phyloP scores from a whole-genome alignment of 306 rosid genomes.

The Prunus mume region DNA sequence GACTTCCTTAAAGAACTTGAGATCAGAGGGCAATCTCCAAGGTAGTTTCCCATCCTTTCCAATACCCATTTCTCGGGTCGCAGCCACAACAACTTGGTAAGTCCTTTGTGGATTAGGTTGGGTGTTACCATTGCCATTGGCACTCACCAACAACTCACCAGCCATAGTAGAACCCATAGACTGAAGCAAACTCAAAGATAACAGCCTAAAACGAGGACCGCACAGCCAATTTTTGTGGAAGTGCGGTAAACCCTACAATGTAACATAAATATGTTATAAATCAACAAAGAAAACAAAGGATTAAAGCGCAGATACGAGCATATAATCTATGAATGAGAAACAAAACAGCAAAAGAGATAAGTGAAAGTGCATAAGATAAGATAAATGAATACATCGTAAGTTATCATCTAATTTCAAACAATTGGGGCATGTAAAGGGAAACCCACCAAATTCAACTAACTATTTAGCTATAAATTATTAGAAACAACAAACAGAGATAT shows the following conservation, averaged over 20 bases:
- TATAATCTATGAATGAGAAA: background rate
- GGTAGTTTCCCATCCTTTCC: slow-evolving; percentile 86
- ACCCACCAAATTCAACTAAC: background rate
- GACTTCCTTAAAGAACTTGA: slow-evolving; percentile 65
- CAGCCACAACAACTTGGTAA: slow-evolving; percentile 88
- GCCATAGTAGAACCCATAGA: slow-evolving; percentile 55
- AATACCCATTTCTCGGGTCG: slow-evolving; percentile 82
- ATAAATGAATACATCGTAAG: background rate
- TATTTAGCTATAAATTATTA: background rate
- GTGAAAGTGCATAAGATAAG: background rate
- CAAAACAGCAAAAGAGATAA: background rate
- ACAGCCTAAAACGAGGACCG: slow-evolving; percentile 27
- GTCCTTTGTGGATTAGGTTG: slow-evolving; percentile 65
- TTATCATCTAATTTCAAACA: background rate
- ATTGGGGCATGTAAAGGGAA: background rate
- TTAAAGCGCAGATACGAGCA: background rate
- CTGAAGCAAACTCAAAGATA: slow-evolving; percentile 22
- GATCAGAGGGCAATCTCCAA: slow-evolving; percentile 80
- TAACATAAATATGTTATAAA: background rate
- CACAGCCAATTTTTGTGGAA: slow-evolving; percentile 32
- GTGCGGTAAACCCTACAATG: slow-evolving; percentile 35
- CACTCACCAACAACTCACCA: slow-evolving; percentile 42
- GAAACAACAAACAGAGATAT: background rate
- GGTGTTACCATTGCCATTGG: slow-evolving; percentile 52
- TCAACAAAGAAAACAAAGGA: background rate